phyloP scores from a whole-genome alignment of 2,329 filamentous ascomycete genomes.

The Zelopaecilomyces penicillatus region DNA sequence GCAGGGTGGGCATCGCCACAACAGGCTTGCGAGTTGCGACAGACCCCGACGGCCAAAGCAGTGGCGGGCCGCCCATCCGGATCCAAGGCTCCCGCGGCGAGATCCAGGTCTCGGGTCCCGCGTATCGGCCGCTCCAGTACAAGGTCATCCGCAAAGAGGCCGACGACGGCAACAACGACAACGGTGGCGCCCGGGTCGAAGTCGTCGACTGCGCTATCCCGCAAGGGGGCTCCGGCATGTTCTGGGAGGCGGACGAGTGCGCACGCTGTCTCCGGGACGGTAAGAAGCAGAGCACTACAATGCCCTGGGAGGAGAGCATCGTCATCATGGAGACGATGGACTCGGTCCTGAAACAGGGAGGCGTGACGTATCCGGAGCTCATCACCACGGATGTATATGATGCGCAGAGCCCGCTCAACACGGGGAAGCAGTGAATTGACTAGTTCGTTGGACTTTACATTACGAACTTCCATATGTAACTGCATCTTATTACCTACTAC shows the following conservation, averaged over 20 bases:
- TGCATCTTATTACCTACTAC: too few species aligned
- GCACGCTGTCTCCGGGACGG: slow-evolving; percentile 69
- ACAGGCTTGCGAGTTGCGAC: slow-evolving; percentile 55
- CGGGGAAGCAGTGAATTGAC: slow-evolving; percentile 30
- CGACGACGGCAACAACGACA: slow-evolving; percentile 35
- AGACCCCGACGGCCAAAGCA: slow-evolving; percentile 52
- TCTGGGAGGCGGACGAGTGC: slow-evolving; percentile 78
- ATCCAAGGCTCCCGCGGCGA: slow-evolving; percentile 77
- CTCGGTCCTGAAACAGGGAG: slow-evolving; percentile 43
- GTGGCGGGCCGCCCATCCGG: slow-evolving; percentile 58
- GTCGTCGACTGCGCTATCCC: slow-evolving; percentile 41
- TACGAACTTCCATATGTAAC: too few species aligned
- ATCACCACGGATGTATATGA: slow-evolving; percentile 53
- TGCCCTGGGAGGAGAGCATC: slow-evolving; percentile 70
- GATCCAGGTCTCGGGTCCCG: slow-evolving; percentile 68
- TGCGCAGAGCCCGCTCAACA: slow-evolving; percentile 52
- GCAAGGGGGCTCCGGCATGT: slow-evolving; percentile 69
- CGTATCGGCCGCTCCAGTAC: slow-evolving; percentile 61
- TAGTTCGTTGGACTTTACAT: too few species aligned
- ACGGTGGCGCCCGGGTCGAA: slow-evolving; percentile 40
- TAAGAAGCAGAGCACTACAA: slow-evolving; percentile 61
- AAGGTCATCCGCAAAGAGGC: slow-evolving; percentile 49
- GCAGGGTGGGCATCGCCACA: slow-evolving; percentile 64
- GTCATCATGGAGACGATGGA: slow-evolving; percentile 73
- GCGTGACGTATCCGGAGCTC: slow-evolving; percentile 44